Conservation (phyloP, 2,329 filamentous ascomycete species). For the Cyphellophora attinorum region DNA sequence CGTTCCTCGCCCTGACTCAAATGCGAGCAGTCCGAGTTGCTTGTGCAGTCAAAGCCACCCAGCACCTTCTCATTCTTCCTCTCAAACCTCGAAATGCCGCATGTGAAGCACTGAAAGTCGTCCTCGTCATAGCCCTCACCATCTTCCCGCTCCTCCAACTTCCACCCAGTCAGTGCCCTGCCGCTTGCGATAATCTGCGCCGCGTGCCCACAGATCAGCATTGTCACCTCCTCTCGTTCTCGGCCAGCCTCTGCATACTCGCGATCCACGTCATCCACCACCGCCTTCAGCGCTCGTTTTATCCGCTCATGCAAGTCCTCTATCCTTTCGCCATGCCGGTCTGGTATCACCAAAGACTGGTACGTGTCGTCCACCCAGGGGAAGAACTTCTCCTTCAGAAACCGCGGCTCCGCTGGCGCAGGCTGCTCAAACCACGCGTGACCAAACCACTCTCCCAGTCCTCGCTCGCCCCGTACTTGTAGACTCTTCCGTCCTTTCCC, state of each 20-base stretch:
- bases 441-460: constrained; percentile 79
- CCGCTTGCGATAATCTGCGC: constrained; percentile 82
- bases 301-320: constrained; percentile 70
- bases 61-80: constrained; percentile 47
- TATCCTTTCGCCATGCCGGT: constrained; percentile 67
- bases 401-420: constrained; percentile 54
- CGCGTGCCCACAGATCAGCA: constrained; percentile 82
- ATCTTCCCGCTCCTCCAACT: constrained; percentile 67
- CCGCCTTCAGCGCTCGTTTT: constrained; percentile 44
- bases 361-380: constrained; percentile 32
- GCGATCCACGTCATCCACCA: constrained; percentile 28
- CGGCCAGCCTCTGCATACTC: constrained; percentile 25
- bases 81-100: constrained; percentile 63
- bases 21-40: constrained; percentile 80
- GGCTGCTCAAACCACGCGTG: constrained; percentile 79
- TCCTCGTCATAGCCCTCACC: constrained; percentile 60
- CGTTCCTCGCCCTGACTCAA: constrained; percentile 71
- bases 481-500: constrained; percentile 24
- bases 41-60: constrained; percentile 70
- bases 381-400: constrained; percentile 61
- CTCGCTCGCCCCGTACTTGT: constrained; percentile 25
- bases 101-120: constrained; percentile 80
- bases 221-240: constrained; percentile 52
- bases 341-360: constrained; percentile 61
- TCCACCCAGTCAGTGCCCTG: constrained; percentile 65